Percentiles rank a stretch among this genome's conserved stretches.
These are phyloP conservation scores for Aspergillus sp. DNA, from an alignment of 2,329 filamentous ascomycete genomes.

Conservation along the genomic window DNA sequence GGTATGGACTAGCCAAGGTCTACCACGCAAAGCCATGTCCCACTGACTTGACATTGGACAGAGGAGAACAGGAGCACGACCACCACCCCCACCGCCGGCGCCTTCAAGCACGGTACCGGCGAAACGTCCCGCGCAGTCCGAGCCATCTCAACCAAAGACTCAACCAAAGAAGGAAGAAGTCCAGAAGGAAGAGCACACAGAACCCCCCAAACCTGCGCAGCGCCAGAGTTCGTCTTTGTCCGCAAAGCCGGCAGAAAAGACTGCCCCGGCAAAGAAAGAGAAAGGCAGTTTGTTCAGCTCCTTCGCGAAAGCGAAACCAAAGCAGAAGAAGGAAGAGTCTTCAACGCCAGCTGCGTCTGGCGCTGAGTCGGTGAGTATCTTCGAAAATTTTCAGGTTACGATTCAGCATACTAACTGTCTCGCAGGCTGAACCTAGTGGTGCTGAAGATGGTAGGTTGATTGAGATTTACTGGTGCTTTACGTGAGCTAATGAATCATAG, in stretches of 20 bases:
- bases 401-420: neutral
- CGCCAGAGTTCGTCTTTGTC: constrained; percentile 28
- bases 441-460: constrained; percentile 51
- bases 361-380: constrained; percentile 38
- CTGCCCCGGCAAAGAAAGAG: constrained; percentile 56
- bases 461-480: neutral
- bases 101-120: constrained; percentile 32
- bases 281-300: constrained; percentile 72
- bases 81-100: constrained; percentile 33
- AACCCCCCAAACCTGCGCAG: constrained; percentile 19
- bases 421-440: constrained; percentile 37
- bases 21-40: neutral
- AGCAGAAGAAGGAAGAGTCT: constrained; percentile 47
- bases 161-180: constrained; percentile 23
- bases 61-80: constrained; percentile 50
- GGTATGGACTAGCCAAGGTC: constrained; percentile 29
- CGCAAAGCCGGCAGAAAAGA: constrained; percentile 39
- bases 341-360: constrained; percentile 35
- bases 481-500: constrained; percentile 35
- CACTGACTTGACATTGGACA: constrained; percentile 22
- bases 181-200: constrained; percentile 22
- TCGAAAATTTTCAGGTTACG: constrained; percentile 1
- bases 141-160: constrained; percentile 21
- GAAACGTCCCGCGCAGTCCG: constrained; percentile 40
- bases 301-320: constrained; percentile 71